Conservation (phyloP, 768 basidiomycete genomes). For the Panellus pusillus region DNA sequence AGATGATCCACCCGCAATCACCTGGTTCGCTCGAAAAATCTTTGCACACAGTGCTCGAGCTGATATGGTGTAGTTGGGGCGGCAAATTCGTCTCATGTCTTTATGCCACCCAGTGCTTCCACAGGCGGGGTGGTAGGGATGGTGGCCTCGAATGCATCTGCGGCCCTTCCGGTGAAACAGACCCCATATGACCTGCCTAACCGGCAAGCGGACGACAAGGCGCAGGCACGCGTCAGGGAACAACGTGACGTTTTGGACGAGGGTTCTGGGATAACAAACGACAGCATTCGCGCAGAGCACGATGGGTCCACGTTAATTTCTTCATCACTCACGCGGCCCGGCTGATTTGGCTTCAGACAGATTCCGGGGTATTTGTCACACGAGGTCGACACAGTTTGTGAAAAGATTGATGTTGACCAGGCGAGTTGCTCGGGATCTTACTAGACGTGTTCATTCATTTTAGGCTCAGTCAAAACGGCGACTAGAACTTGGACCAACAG, state of each 20-base stretch:
- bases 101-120: background rate
- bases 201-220: constrained; percentile 8
- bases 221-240: background rate
- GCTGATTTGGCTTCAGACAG: background rate
- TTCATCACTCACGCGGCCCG: background rate
- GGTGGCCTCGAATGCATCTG: constrained; percentile 2
- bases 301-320: background rate
- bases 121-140: background rate
- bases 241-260: background rate
- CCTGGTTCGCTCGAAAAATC: background rate
- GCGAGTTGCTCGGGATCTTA: constrained; percentile 13
- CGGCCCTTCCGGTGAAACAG: background rate
- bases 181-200: background rate
- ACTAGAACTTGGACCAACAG: constrained; percentile 43
- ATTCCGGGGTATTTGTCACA: constrained; percentile 33
- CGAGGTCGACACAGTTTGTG: constrained; percentile 40
- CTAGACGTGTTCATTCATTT: background rate
- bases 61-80: constrained; percentile 2
- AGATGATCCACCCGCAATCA: background rate
- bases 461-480: background rate
- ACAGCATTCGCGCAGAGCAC: constrained; percentile 4
- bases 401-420: constrained; percentile 20
- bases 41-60: too few species aligned
- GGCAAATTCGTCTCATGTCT: background rate
- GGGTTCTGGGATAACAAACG: background rate